Percentiles rank a stretch among this genome's conserved stretches.
Conservation (phyloP, 1,139 yeast species). For the Candida gigantensis region DNA sequence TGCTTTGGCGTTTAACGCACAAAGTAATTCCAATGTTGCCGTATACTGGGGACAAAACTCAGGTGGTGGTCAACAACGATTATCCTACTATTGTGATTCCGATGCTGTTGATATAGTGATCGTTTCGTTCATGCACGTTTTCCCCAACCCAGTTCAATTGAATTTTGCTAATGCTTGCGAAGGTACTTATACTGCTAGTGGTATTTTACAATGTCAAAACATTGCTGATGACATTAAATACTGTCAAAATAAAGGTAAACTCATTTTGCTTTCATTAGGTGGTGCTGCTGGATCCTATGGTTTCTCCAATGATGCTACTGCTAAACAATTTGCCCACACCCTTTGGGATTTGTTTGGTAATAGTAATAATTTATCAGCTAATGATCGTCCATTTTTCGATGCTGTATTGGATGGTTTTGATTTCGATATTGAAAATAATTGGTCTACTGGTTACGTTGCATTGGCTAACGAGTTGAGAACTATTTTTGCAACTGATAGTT, state of each 20-base stretch:
- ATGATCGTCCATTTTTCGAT: slow-evolving; percentile 72
- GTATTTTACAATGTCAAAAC: slow-evolving; percentile 58
- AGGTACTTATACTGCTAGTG: slow-evolving; percentile 48
- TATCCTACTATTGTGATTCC: slow-evolving; percentile 68
- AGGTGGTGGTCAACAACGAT: slow-evolving; percentile 56
- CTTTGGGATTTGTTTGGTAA: slow-evolving; percentile 89
- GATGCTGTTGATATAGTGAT: slow-evolving; percentile 71
- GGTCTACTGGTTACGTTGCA: slow-evolving; percentile 59
- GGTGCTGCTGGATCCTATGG: slow-evolving; percentile 86
- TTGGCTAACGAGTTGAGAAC: slow-evolving; percentile 61
- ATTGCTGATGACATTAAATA: slow-evolving; percentile 75
- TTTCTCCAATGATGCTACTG: slow-evolving; percentile 61
- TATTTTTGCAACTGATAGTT: slow-evolving; percentile 51
- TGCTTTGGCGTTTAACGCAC: slow-evolving; percentile 40
- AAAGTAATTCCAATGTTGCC: slow-evolving; percentile 61
- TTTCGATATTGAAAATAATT: slow-evolving; percentile 46
- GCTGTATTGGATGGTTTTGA: slow-evolving; percentile 50
- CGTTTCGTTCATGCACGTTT: slow-evolving; percentile 66
- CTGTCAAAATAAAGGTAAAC: slow-evolving; percentile 83
- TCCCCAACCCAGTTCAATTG: slow-evolving; percentile 51
- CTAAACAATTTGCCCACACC: slow-evolving; percentile 66
- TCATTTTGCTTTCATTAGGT: slow-evolving; percentile 79
- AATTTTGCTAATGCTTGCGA: slow-evolving; percentile 74
- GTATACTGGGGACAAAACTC: slow-evolving; percentile 94
- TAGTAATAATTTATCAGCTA: slow-evolving; percentile 43